Evolutionary conservation across 768 basidiomycete species (phyloP).

Genomic region (Royoungia palumana): DNA sequence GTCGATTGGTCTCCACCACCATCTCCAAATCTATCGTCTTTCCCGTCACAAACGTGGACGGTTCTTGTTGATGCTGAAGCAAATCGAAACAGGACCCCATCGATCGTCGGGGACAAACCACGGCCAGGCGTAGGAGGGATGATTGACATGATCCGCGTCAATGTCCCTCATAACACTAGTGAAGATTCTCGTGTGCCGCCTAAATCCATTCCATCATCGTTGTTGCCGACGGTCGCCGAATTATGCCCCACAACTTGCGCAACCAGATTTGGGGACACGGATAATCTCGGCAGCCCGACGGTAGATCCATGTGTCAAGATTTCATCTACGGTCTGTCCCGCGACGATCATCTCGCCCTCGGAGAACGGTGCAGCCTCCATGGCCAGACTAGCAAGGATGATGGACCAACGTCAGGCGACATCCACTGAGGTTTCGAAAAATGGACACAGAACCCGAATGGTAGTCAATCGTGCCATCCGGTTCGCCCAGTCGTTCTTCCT

Average conservation of each 20-base stretch:
- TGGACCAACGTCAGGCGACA: neutral
- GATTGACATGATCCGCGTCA: too few relatives aligned
- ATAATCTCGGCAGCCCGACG: neutral
- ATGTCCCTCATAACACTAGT: too few relatives aligned
- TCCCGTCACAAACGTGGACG: slow-evolving; percentile 1
- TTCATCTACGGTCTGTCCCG: neutral
- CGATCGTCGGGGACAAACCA: too few relatives aligned
- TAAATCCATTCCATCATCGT: neutral
- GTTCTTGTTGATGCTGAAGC: neutral
- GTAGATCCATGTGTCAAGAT: neutral
- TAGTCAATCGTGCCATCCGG: neutral
- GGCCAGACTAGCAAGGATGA: neutral
- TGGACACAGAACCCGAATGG: neutral
- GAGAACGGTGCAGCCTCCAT: neutral
- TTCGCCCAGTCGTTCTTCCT: neutral
- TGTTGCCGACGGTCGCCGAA: neutral
- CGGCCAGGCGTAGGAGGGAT: too few relatives aligned
- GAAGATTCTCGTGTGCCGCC: neutral
- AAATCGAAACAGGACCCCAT: neutral
- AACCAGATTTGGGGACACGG: neutral
- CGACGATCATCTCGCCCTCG: neutral
- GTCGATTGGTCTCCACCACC: neutral
- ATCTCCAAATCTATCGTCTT: slow-evolving; percentile 1
- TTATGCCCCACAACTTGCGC: neutral
- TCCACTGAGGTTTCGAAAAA: too few relatives aligned